These are phyloP conservation scores for Mortierella sp. DNA, from an alignment of 371 early-diverging fungal genomes.

Conservation along the genomic window DNA sequence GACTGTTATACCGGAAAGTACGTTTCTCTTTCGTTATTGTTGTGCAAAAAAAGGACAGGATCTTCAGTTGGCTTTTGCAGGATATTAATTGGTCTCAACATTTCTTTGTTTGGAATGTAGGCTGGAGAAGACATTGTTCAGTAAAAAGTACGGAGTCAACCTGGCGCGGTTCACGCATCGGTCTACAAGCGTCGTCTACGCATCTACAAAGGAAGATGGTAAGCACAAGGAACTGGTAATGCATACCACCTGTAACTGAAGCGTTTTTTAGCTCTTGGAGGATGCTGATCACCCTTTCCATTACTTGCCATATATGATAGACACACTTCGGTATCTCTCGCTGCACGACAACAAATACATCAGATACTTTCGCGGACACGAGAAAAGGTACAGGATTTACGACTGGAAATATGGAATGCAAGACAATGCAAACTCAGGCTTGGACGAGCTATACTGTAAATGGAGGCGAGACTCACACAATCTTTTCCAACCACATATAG, in stretches of 20 bases:
- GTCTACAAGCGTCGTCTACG: conserved; percentile 82
- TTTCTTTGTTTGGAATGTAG: conserved; percentile 44
- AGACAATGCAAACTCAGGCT: neutral
- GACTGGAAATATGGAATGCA: neutral
- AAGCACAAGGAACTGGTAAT: conserved; percentile 23
- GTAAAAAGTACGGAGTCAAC: conserved; percentile 90
- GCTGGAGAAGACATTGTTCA: conserved; percentile 71
- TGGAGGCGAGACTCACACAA: neutral
- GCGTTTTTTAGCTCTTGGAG: too few species aligned
- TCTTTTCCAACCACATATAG: conserved; percentile 41
- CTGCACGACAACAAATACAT: conserved; percentile 94
- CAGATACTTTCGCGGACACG: conserved; percentile 93
- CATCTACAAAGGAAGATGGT: conserved; percentile 95
- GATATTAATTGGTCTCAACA: neutral
- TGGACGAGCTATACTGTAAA: neutral
- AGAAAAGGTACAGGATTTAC: conserved; percentile 63
- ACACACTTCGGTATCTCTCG: conserved; percentile 92
- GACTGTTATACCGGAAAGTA: conserved; percentile 83
- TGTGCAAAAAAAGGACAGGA: neutral
- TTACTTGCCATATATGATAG: conserved; percentile 57
- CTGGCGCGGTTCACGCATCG: conserved; percentile 90
- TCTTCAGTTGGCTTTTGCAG: neutral
- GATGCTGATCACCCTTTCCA: neutral
- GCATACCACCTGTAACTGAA: too few species aligned
- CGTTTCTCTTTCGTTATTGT: conserved; percentile 34